Conservation (phyloP, 768 basidiomycete species). For the Termitomyces sp. region DNA sequence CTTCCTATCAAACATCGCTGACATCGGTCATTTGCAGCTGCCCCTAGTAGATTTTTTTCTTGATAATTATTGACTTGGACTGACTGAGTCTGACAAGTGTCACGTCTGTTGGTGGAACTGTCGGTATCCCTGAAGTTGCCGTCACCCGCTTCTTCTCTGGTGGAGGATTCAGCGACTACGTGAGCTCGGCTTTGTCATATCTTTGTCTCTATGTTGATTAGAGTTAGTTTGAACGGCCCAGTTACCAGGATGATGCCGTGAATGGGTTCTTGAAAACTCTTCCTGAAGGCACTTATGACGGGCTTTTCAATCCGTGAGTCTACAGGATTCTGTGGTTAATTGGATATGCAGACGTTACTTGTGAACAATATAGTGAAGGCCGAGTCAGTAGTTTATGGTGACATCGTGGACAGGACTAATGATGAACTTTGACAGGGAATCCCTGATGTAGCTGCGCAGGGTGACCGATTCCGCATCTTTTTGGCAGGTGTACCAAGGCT, state of each 20-base stretch:
- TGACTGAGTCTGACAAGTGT: constrained; percentile 39
- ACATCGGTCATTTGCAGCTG: constrained; percentile 23
- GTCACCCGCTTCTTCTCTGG: constrained; percentile 53
- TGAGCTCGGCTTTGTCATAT: constrained; percentile 20
- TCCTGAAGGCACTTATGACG: constrained; percentile 36
- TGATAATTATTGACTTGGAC: background rate
- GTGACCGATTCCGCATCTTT: constrained; percentile 41
- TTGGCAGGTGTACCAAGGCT: constrained; percentile 28
- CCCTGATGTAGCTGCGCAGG: constrained; percentile 65
- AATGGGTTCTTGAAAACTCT: constrained; percentile 32
- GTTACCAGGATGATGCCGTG: constrained; percentile 42
- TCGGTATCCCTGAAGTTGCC: constrained; percentile 49
- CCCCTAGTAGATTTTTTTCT: constrained; percentile 38
- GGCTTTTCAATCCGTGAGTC: constrained; percentile 49
- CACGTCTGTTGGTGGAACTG: constrained; percentile 65
- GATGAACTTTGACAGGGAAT: constrained; percentile 31
- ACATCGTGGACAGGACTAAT: background rate
- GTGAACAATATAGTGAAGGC: constrained; percentile 30
- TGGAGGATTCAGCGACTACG: constrained; percentile 70
- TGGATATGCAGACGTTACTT: background rate
- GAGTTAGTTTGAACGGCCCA: constrained; percentile 17
- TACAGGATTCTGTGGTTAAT: background rate
- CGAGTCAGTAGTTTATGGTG: constrained; percentile 33
- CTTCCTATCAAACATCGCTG: background rate
- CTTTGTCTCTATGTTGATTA: background rate